These are phyloP conservation scores for Anaeramoeba flamelloides DNA, from an alignment of 78 protist genomes.

Conservation along the genomic window DNA sequence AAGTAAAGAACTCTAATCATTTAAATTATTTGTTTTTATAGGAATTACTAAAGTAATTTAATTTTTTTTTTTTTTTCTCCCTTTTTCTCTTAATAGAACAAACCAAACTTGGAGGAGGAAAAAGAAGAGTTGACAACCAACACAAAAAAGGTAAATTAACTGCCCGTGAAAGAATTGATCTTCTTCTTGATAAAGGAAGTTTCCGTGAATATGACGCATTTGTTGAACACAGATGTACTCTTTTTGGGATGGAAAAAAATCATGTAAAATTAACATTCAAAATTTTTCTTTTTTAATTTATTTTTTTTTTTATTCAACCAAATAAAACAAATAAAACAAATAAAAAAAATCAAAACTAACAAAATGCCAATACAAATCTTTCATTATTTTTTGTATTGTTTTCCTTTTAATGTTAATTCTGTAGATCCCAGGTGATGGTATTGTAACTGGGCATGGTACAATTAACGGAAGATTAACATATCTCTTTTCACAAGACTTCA, in stretches of 20 bases:
- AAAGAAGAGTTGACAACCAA: conserved; percentile 30
- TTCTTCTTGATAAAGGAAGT: conserved; percentile 64
- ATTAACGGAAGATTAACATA: conserved; percentile 77
- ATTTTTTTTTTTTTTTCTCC: too few species aligned
- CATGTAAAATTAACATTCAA: too few species aligned
- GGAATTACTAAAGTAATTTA: too few species aligned
- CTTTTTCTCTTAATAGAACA: neutral
- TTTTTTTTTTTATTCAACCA: too few species aligned
- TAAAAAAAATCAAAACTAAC: too few species aligned
- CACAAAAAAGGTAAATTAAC: conserved; percentile 70
- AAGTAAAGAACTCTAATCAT: too few species aligned
- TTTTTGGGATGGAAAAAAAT: conserved; percentile 72
- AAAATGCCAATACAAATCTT: too few species aligned
- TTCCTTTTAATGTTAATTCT: too few species aligned
- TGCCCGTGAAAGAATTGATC: conserved; percentile 79
- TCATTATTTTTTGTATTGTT: too few species aligned
- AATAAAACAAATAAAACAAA: too few species aligned
- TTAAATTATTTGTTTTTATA: too few species aligned
- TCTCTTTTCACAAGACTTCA: conserved; percentile 86
- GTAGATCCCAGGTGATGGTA: conserved; percentile 75
- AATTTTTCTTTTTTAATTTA: too few species aligned
- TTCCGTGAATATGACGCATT: conserved; percentile 70
- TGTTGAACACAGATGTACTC: conserved; percentile 68
- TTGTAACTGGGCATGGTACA: conserved; percentile 79
- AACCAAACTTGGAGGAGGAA: conserved; percentile 46